Evolutionary conservation across 331 rosid species (phyloP).

Genomic region (Cydonia oblonga): DNA sequence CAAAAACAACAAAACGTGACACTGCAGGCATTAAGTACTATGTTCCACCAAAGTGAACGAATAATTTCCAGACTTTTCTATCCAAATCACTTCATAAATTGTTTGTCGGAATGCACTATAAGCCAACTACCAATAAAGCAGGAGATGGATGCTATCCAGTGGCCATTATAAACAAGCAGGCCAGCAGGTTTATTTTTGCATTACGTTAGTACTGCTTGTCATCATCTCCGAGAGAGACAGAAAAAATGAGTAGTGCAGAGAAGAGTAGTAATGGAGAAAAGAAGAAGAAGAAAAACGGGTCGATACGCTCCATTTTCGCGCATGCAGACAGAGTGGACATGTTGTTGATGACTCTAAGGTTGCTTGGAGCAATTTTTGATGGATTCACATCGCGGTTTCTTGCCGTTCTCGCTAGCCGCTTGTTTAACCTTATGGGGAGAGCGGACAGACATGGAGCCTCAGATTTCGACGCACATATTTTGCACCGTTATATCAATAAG

Average conservation of each 20-base stretch:
- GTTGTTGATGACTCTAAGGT: constrained; percentile 47
- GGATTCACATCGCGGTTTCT: constrained; percentile 38
- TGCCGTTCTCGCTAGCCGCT: constrained; percentile 23
- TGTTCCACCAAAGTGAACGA: too few species aligned
- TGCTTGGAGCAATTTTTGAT: constrained; percentile 55
- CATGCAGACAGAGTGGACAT: constrained; percentile 55
- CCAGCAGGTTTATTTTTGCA: not conserved
- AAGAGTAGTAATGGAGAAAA: not conserved
- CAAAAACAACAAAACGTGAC: too few species aligned
- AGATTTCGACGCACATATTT: not conserved
- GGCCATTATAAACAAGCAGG: not conserved
- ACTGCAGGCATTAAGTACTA: too few species aligned
- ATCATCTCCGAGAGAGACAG: not conserved
- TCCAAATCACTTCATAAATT: too few species aligned
- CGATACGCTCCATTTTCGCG: constrained; percentile 54
- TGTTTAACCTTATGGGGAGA: constrained; percentile 47
- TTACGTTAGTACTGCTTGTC: not conserved
- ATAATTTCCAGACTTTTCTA: too few species aligned
- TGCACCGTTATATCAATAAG: constrained; percentile 23
- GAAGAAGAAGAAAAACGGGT: constrained; percentile 13
- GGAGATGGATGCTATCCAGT: not conserved
- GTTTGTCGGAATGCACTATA: not conserved
- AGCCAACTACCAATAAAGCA: not conserved
- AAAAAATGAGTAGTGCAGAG: not conserved
- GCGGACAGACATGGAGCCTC: not conserved